Evolutionary conservation across 2,329 filamentous ascomycete species (phyloP).

Genomic region (Arachnomyces sp.): DNA sequence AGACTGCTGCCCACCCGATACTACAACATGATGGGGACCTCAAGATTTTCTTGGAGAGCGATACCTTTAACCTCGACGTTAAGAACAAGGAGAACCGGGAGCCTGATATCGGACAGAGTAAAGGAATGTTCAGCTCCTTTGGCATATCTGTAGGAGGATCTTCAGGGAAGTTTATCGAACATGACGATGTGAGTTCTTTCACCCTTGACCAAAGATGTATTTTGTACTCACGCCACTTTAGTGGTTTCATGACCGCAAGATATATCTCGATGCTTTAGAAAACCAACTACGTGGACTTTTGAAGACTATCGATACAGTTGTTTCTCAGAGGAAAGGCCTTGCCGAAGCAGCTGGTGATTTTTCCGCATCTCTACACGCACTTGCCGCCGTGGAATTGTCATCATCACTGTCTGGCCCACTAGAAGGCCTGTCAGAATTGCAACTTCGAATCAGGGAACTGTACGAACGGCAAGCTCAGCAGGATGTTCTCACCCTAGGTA

Average conservation of each 20-base stretch:
- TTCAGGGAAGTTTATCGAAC: slow-evolving; percentile 85
- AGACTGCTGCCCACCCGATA: slow-evolving; percentile 79
- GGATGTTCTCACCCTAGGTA: slow-evolving; percentile 90
- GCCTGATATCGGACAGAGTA: slow-evolving; percentile 77
- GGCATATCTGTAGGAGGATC: slow-evolving; percentile 69
- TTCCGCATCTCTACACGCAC: slow-evolving; percentile 80
- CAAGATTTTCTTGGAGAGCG: slow-evolving; percentile 94
- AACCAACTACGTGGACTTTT: slow-evolving; percentile 82
- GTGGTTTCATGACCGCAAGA: slow-evolving; percentile 96
- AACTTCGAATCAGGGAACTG: slow-evolving; percentile 86
- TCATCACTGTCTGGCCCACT: slow-evolving; percentile 80
- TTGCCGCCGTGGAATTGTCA: slow-evolving; percentile 88
- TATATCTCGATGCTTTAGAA: slow-evolving; percentile 91
- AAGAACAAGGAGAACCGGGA: slow-evolving; percentile 96
- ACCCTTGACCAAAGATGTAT: slow-evolving; percentile 3
- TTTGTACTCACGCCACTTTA: slow-evolving; percentile 30
- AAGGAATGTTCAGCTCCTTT: slow-evolving; percentile 82
- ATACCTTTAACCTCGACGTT: slow-evolving; percentile 89
- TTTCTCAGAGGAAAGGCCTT: slow-evolving; percentile 84
- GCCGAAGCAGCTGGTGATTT: slow-evolving; percentile 92
- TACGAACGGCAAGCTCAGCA: slow-evolving; percentile 97
- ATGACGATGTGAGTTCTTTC: slow-evolving; percentile 75
- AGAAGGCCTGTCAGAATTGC: slow-evolving; percentile 84
- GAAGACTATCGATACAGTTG: slow-evolving; percentile 90
- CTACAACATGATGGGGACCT: slow-evolving; percentile 89